Evolutionary conservation across 164 flowering plant species (phyloP), one percentile per base, ranked within the genome.

Genomic region (Stephania japonica): DNA sequence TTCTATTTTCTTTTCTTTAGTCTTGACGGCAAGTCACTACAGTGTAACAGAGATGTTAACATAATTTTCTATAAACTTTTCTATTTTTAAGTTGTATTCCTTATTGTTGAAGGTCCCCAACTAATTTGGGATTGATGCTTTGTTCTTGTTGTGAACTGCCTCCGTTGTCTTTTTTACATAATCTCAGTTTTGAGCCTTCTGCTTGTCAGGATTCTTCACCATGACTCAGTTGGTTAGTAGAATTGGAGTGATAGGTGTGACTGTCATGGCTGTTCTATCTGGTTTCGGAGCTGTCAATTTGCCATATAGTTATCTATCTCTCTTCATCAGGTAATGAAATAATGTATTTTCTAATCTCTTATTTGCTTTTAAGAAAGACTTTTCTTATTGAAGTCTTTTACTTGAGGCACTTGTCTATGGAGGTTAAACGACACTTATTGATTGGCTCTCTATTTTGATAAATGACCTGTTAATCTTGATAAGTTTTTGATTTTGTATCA

Each of bases 201-300:
- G 42, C 19, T 49, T 74, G 76, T 63, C 85, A 92, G 97, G 98
- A 32, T 93, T 95, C 81, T 93, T 95, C 82, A 91, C 96, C 71
- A 91, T 89, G 82, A 87, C 99, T 73, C 99, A 93, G 83, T 83
- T 95, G 83, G 98, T 95, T 42, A 95, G 99, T 80, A 87, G 99
- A 84, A 93, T 95, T 78, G 99, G 93, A 47, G 98, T 95, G 18
- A 87, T 95, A 80, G 99, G 99, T 41, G 99, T 95, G 68, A 91
- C 97, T 38, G 92, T 95, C 78, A 91, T 95, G 99, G 97, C 99
- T 71, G 90, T 95, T 47, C 78, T 93, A 47, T 91, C 99, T 80
- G 99, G 99, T 75, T 93, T 95, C 85, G 99, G 99, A 78, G 99
- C 99, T 80, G 99, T 95, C 26, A 95, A 93, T 86, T 86, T 95